Evolutionary conservation across 768 basidiomycete species (phyloP), one percentile per base, ranked within the genome.

Genomic region (Rhizopogon vesiculosus): DNA sequence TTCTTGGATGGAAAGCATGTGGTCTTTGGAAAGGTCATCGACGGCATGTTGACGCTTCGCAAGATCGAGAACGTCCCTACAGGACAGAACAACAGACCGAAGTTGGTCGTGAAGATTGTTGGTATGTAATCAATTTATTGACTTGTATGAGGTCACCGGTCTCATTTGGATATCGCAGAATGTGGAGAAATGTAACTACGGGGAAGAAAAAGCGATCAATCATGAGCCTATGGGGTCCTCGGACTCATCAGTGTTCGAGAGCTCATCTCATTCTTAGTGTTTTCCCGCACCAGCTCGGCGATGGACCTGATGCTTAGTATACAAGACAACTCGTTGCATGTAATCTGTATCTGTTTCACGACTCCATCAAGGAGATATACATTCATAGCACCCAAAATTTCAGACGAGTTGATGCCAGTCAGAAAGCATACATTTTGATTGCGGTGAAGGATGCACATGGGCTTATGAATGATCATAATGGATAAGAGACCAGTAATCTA

Each of bases 11-110:
- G 85, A 61, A 93, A 95, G 69, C 93, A 96, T 67, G 89, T 94
- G 62, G 93, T 95, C 2, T 97, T 97, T 63, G 93, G 93, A 6
- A 86, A 81, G 61, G 89, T 96, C 38, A 82, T 91, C 59, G 92
- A 97, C 55, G 93, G 93, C 25, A 91, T 98, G 89, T 82, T 99
- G 56, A 96, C 93, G 3, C 77, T 99, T 50, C 80, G 96, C 60
- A 98, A 98, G 70, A 91, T 99, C 54, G 97, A 99, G 74, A 92
- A 94, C 60, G 93, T 98, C 0, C 83, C 94, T 8, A 98, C 93
- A 0, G 93, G 92, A 1, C 81, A 84, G 3, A 96, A 94, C 69
- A 95, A 92, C 65, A 74, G 92, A 51, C 93, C 94, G 0, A 97
- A 97, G 67, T 70, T 97, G 25, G 81, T 81, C 2, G 92, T 94